Conservation (phyloP, 2,329 filamentous ascomycete genomes). For the Penicillium glabrum region DNA sequence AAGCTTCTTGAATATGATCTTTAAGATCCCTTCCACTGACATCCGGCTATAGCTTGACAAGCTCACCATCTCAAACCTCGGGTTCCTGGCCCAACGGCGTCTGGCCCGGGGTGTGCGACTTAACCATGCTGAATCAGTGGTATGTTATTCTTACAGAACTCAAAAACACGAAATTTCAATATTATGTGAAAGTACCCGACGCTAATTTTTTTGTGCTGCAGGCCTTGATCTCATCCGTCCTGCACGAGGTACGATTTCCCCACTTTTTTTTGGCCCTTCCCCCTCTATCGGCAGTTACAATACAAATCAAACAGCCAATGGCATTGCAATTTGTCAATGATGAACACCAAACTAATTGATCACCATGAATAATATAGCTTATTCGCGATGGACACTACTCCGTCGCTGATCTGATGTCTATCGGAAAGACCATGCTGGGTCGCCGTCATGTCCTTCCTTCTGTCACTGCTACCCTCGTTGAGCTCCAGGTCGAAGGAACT, state of each 20-base stretch:
- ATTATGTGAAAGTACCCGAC: neutral
- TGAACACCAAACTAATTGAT: neutral
- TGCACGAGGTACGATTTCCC: constrained; percentile 68
- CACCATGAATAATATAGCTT: constrained; percentile 51
- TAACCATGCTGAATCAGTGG: constrained; percentile 86
- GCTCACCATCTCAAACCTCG: constrained; percentile 87
- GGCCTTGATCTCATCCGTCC: constrained; percentile 71
- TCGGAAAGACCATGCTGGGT: constrained; percentile 89
- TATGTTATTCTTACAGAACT: constrained; percentile 38
- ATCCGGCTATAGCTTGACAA: constrained; percentile 74
- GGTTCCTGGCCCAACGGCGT: constrained; percentile 80
- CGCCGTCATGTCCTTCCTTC: constrained; percentile 86
- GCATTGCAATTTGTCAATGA: neutral
- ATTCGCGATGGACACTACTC: constrained; percentile 94
- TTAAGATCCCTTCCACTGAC: constrained; percentile 3
- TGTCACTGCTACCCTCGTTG: constrained; percentile 73
- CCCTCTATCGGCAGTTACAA: neutral
- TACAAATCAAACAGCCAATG: neutral
- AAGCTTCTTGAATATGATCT: neutral
- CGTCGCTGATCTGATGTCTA: constrained; percentile 88
- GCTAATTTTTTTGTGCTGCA: constrained; percentile 15
- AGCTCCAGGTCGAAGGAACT: constrained; percentile 92
- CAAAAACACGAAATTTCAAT: neutral
- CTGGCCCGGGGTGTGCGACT: constrained; percentile 84
- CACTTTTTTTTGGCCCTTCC: neutral